Conservation (phyloP, 805 yeast genomes). For the Komagataella pastoris region DNA sequence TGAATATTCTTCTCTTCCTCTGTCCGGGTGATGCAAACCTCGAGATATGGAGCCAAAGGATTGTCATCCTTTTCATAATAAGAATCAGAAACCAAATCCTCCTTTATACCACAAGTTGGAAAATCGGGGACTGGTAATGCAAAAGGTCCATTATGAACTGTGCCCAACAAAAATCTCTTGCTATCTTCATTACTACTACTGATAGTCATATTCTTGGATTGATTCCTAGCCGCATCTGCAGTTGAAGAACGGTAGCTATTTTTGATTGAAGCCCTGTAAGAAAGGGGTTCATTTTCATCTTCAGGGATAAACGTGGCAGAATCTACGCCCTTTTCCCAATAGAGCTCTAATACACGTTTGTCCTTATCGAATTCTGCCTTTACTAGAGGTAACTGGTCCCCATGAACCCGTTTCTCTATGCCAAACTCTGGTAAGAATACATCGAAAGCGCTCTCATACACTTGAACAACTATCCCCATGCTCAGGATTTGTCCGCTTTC, state of each 20-base stretch:
- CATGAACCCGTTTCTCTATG: conserved; percentile 90
- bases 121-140: not conserved
- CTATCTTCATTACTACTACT: conserved; percentile 15
- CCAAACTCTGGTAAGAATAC: conserved; percentile 88
- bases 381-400: conserved; percentile 85
- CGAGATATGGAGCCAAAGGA: conserved; percentile 44
- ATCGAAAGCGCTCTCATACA: conserved; percentile 93
- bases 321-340: conserved; percentile 89
- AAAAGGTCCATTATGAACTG: conserved; percentile 6
- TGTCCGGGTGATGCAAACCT: conserved; percentile 38
- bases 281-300: conserved; percentile 71
- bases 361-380: conserved; percentile 84
- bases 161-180: conserved; percentile 23
- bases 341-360: conserved; percentile 59
- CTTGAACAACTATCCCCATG: conserved; percentile 81
- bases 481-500: conserved; percentile 72
- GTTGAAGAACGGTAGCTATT: conserved; percentile 66
- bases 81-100: conserved; percentile 1
- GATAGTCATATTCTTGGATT: conserved; percentile 15
- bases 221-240: conserved; percentile 54
- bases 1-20: conserved; percentile 61
- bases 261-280: conserved; percentile 67
- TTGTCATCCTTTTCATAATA: conserved; percentile 12
- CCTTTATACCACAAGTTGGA: not conserved
- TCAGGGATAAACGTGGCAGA: conserved; percentile 83